Evolutionary conservation across 2,329 filamentous ascomycete species (phyloP), one percentile per base, ranked within the genome.

Genomic region (Scorias spongiosa): DNA sequence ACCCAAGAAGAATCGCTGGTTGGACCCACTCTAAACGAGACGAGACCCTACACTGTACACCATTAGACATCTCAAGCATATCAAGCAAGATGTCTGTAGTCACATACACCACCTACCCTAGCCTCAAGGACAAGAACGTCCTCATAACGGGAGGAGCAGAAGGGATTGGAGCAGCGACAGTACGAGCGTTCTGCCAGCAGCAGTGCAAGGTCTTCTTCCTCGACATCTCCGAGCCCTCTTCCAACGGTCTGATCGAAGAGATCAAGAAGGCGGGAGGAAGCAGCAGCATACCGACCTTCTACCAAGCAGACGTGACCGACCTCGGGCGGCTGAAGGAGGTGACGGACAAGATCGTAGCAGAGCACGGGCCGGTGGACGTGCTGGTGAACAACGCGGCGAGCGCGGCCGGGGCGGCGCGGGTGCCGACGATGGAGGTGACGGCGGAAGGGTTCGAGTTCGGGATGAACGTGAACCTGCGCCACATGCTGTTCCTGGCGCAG

Each of bases 121-220:
- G 54, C 36, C 63, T 79, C 29, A 61, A 61, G 7, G 67, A 62
- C 51, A 80, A 78, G 56, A 75, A 70, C 1, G 72, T 81, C 42
- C 53, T 81, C 46, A 73, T 81, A 50, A 81, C 78, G 0, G 78
- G 78, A 39, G 78, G 74, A 26, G 75, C 78, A 17, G 75, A 74
- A 44, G 78, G 78, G 5, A 81, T 81, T 50, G 77, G 76, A 42
- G 72, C 69, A 40, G 73, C 70, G 18, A 77, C 79, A 42, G 71
- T 71, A 1, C 63, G 68, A 44, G 70, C 71, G 42, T 79, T 79
- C 57, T 67, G 68, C 12, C 57, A 66, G 26, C 76, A 80, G 62
- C 76, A 76, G 39, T 69, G 69, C 44, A 70, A 68, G 51, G 75
- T 80, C 37, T 57, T 80, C 42, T 69, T 81, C 42, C 71, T 74